Evolutionary conservation across 2,329 filamentous ascomycete genomes (phyloP).

Genomic region (Penicillium polonicum): DNA sequence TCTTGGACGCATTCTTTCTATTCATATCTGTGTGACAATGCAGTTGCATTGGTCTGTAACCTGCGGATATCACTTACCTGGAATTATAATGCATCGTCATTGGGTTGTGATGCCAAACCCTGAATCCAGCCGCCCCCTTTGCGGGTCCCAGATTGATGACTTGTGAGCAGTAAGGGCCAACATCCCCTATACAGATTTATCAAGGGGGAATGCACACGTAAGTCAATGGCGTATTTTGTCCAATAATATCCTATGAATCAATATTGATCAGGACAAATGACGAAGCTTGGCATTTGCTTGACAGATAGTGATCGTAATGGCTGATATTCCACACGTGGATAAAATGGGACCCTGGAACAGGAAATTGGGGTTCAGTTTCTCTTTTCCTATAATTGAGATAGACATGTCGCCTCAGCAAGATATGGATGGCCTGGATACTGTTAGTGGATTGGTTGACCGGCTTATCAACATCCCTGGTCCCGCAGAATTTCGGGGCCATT

Average conservation of each 20-base stretch:
- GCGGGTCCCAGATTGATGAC: not conserved
- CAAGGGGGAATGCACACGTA: constrained; percentile 13
- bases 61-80: not conserved
- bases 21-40: constrained; percentile 14
- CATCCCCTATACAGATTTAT: constrained; percentile 11
- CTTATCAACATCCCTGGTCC: constrained; percentile 11
- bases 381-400: constrained; percentile 1
- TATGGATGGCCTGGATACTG: not conserved
- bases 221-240: constrained; percentile 3
- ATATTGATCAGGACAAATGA: not conserved
- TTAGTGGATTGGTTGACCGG: constrained; percentile 8
- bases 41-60: constrained; percentile 11
- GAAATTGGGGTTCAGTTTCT: not conserved
- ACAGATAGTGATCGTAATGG: constrained; percentile 3
- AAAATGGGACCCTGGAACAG: not conserved
- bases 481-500: constrained; percentile 7
- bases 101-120: not conserved
- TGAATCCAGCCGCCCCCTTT: constrained; percentile 5
- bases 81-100: constrained; percentile 4
- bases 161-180: constrained; percentile 7
- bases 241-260: constrained; percentile 7
- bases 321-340: constrained; percentile 3
- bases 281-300: constrained; percentile 22
- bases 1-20: constrained; percentile 15
- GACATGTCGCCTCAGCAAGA: constrained; percentile 6